These are phyloP conservation scores for Fusarium lyarnte DNA, from an alignment of 2,329 filamentous ascomycete species.

Conservation along the genomic window DNA sequence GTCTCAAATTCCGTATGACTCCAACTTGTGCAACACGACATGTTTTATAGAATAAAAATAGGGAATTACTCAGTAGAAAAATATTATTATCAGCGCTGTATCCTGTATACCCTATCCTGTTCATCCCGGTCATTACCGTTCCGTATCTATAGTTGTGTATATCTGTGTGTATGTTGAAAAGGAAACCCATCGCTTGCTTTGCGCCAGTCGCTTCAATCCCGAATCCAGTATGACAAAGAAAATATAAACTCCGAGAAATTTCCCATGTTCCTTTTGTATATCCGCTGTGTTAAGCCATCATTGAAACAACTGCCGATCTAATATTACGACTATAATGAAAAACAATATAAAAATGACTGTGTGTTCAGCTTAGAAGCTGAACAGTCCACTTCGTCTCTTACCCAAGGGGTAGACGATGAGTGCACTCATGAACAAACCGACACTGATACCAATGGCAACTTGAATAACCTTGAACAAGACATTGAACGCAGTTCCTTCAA, in stretches of 20 bases:
- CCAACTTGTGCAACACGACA: neutral
- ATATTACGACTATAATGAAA: neutral
- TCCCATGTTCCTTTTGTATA: neutral
- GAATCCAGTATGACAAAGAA: neutral
- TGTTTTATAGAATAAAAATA: neutral
- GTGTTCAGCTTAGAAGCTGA: conserved; percentile 57
- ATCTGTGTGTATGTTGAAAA: neutral
- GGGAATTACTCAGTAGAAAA: neutral
- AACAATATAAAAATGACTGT: neutral
- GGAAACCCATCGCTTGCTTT: conserved; percentile 29
- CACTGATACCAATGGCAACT: conserved; percentile 70
- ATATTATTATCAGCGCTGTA: neutral
- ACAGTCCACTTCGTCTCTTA: conserved; percentile 66
- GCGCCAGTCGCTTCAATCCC: conserved; percentile 20
- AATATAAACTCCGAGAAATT: neutral
- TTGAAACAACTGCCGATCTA: neutral
- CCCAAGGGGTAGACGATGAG: conserved; percentile 65
- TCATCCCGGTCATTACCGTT: conserved; percentile 20
- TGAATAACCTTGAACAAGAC: conserved; percentile 68
- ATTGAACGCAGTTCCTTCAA: conserved; percentile 61
- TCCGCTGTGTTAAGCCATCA: neutral
- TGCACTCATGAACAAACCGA: conserved; percentile 66
- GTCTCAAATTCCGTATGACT: neutral
- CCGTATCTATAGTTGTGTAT: conserved; percentile 12
- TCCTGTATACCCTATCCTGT: conserved; percentile 12